These are phyloP conservation scores for Alopecurus myosuroides DNA, from an alignment of 176 grass and related monocot species.

Conservation along the genomic window DNA sequence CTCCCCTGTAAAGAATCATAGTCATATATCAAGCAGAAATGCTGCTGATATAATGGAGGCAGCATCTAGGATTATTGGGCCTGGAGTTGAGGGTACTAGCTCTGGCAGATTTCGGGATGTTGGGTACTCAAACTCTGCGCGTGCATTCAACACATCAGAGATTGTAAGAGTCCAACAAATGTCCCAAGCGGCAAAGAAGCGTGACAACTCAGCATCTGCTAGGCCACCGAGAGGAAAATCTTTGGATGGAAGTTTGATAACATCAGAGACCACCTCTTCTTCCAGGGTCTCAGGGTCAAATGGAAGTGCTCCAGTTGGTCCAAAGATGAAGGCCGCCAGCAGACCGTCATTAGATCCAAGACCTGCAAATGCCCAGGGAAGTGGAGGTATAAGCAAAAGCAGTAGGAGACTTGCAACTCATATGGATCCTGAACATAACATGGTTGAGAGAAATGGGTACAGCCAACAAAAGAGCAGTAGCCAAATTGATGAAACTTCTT, in stretches of 20 bases:
- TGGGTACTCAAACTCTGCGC: conserved; percentile 26
- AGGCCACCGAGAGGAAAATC: conserved; percentile 31
- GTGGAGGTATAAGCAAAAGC: conserved; percentile 34
- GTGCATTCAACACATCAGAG: conserved; percentile 42
- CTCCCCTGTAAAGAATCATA: conserved; percentile 54
- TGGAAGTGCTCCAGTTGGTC: conserved; percentile 35
- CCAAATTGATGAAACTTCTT: conserved; percentile 17
- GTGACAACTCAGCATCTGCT: conserved; percentile 3
- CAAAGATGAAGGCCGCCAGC: conserved; percentile 38
- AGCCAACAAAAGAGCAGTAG: conserved; percentile 40
- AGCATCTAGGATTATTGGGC: conserved; percentile 63
- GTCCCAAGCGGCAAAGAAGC: conserved; percentile 29
- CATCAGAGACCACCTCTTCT: conserved; percentile 23
- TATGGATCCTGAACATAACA: conserved; percentile 23
- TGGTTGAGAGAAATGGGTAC: conserved; percentile 19
- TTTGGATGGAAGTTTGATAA: conserved; percentile 25
- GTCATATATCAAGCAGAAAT: conserved; percentile 54
- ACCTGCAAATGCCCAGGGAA: conserved; percentile 40
- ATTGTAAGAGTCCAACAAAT: conserved; percentile 27
- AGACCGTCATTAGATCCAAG: conserved; percentile 29
- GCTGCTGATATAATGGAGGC: conserved; percentile 83
- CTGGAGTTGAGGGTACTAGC: conserved; percentile 37
- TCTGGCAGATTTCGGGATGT: conserved; percentile 27
- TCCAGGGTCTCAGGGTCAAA: conserved; percentile 19
- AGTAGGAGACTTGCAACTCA: conserved; percentile 33